Base-by-base conservation (phyloP, 2,329 filamentous ascomycete species). In the Pestalotiopsis fici region DNA sequence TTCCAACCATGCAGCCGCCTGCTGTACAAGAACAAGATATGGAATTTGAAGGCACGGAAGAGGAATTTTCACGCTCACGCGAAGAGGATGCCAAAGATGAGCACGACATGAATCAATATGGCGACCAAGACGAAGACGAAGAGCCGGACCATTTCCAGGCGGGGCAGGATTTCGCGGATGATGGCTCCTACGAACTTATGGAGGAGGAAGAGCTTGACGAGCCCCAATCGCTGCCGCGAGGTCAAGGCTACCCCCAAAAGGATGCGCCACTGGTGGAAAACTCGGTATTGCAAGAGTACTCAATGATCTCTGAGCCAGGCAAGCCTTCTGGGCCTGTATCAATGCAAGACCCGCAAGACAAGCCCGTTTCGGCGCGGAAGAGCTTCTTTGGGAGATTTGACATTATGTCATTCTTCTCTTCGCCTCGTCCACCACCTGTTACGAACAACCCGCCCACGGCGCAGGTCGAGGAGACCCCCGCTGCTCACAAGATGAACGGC, bases 391-490 rank as follows among this genome's bases (percentile, higher is more conserved):
- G 76, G 15, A 69, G 77, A 25, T 83, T 85, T 64, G 83, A 88
- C 64, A 78, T 89, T 2, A 81, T 85, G 5, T 80, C 81, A 7
- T 89, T 89, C 74, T 89, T 89, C 73, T 89, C 87, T 0, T 89
- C 87, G 2, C 87, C 87, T 0, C 82, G 83, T 0, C 71, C 75
- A 7, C 70, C 82, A 28, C 82, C 82, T 2, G 72, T 73, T 4
- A 74, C 69, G 23, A 73, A 74, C 37, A 56, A 37, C 18, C 31
- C 59, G 21, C 25, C 31, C n/a, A 62, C 67, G 55, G 39, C 65
- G 66, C 59, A 64, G 54, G 28, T n/a, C 21, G 27, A 64, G 9
- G 31, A 65, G 27, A 65, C 63, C 18, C 63, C 63, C 31, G 31
- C 31, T 39, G 54, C 31, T 23, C 63, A 50, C 6, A 18, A 39